Base-by-base conservation (phyloP, 2,329 filamentous ascomycete genomes). In the Exserohilum rostratum region DNA sequence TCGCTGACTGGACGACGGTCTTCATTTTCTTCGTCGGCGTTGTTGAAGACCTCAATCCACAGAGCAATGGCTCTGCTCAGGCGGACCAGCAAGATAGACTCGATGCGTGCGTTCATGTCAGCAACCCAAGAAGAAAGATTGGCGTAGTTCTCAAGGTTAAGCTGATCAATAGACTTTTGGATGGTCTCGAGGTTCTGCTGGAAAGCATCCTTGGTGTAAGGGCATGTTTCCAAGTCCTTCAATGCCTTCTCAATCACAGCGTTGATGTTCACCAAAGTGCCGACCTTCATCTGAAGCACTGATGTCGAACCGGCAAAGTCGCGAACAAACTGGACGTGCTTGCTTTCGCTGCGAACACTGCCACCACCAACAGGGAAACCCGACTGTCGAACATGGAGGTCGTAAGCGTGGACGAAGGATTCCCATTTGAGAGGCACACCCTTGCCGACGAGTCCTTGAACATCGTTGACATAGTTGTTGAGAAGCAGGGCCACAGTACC, bases 341-440 rank as follows among this genome's bases (percentile, higher is more conserved):
- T 95, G 78, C 91, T 96, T 75, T 96, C 93, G 15, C 85, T 78
- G 33, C 74, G 73, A 53, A 82, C 69, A 65, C 85, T 77, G 68
- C 90, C 83, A 69, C 81, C 76, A 51, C 83, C 84, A 64, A 85
- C 86, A 17, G 85, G 78, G 49, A 85, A 82, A 3, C 83, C 78
- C 60, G 75, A 80, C 67, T 84, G 85, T 61, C 87, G 89, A 60
- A 93, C 86, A 64, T 93, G 93, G 29, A 97, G 83, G 73, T 99
- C 95, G 74, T 97, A 97, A 1, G 92, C 93, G 73, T 97, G 93
- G 48, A 99, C 91, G 67, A 99, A 98, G 0, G 95, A 96, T 70
- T 99, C 95, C 95, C 95, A 99, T 67, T 92, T 88, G 25, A 99
- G 79, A 1, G 91, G 91, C 27, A 98, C 85, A 55, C 96, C 95